phyloP scores from a whole-genome alignment of 257 asterid genomes.

The Prunella vulgaris region DNA sequence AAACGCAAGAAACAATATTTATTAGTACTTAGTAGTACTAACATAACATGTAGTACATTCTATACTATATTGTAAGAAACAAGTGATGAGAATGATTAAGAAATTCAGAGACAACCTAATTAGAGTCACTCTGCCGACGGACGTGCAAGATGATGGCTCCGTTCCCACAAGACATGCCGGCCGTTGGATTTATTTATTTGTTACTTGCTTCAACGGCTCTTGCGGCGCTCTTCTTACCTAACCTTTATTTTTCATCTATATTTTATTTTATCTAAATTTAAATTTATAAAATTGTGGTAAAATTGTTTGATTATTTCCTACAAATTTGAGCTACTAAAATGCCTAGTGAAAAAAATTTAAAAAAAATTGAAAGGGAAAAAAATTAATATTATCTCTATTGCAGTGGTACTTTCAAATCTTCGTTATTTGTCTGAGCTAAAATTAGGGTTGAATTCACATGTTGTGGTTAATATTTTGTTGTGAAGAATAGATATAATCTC shows the following conservation, averaged over 20 bases:
- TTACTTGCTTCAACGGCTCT: slow-evolving; percentile 20
- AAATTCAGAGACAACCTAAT: slow-evolving; percentile 5
- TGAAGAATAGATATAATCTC: too few species aligned
- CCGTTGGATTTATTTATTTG: slow-evolving; percentile 22
- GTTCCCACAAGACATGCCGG: slow-evolving; percentile 32
- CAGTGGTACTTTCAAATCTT: too few species aligned
- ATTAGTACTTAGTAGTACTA: too few species aligned
- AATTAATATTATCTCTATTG: too few species aligned
- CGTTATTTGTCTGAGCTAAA: too few species aligned
- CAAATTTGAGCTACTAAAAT: not conserved
- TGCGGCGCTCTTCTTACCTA: slow-evolving; percentile 24
- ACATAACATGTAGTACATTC: not conserved
- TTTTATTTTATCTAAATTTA: not conserved
- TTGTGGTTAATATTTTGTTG: too few species aligned
- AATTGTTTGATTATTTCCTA: not conserved
- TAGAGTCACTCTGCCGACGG: slow-evolving; percentile 19
- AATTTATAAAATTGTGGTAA: not conserved
- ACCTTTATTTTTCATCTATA: not conserved
- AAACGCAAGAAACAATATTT: too few species aligned
- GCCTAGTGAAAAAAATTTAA: too few species aligned
- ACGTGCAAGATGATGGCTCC: slow-evolving; percentile 33
- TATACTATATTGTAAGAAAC: not conserved
- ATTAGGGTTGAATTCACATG: too few species aligned
- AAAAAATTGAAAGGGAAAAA: too few species aligned
- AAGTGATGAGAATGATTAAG: not conserved